Conservation (phyloP, 805 yeast genomes). For the Saccharomycopsis oosterbeekiorum region DNA sequence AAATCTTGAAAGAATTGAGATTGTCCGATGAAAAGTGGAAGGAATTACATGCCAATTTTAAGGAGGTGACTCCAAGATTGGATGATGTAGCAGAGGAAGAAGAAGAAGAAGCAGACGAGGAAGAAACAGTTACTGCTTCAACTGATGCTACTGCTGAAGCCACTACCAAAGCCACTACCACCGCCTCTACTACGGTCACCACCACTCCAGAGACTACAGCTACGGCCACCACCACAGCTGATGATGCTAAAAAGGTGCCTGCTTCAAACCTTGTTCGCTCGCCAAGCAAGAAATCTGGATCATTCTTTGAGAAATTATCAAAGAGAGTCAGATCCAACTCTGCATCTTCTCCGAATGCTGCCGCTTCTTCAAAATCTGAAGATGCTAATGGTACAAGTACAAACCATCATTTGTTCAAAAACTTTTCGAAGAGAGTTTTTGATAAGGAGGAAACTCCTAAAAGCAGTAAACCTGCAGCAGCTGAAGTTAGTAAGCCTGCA, state of each 20-base stretch:
- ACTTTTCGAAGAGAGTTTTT: background rate
- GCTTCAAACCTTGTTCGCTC: background rate
- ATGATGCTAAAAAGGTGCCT: background rate
- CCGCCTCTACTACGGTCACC: background rate
- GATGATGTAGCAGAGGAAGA: background rate
- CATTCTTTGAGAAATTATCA: background rate
- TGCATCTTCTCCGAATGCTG: background rate
- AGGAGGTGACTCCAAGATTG: constrained; percentile 1
- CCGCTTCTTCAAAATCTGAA: background rate
- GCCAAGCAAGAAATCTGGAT: background rate
- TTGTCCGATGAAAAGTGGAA: constrained; percentile 10
- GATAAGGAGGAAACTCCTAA: background rate
- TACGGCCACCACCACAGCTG: background rate
- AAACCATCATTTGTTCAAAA: background rate
- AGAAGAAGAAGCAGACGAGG: background rate
- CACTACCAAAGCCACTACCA: background rate
- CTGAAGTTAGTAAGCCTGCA: background rate
- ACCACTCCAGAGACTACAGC: background rate
- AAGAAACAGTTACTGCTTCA: background rate
- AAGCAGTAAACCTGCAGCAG: background rate
- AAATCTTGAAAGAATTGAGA: constrained; percentile 10
- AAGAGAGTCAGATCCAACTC: constrained; percentile 1
- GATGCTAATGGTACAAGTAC: background rate
- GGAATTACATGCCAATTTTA: constrained; percentile 7
- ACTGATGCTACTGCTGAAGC: background rate